Percentiles rank a stretch among this genome's conserved stretches.
Conservation (phyloP, 176 grass and related monocot species). For the Aegilops speltoides region DNA sequence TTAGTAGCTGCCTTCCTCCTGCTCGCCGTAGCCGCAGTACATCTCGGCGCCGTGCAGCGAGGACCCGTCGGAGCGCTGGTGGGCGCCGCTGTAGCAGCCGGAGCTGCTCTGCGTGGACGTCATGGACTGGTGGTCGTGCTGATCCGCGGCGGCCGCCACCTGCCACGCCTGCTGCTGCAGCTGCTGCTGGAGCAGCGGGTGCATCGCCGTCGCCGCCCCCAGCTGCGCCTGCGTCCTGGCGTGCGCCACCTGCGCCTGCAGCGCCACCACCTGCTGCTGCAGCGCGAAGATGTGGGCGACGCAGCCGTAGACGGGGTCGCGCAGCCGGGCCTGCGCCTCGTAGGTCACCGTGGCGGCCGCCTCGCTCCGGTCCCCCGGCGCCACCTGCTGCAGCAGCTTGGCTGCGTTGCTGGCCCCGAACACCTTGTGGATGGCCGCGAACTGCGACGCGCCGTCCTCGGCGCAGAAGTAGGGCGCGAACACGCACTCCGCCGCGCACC, state of each 20-base stretch:
- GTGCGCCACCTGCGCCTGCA: slow-evolving; percentile 36
- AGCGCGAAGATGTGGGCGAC: slow-evolving; percentile 94
- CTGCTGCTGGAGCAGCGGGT: slow-evolving; percentile 30
- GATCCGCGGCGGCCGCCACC: slow-evolving; percentile 16
- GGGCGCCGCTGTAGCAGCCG: slow-evolving; percentile 51
- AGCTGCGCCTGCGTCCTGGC: slow-evolving; percentile 15
- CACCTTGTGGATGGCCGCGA: slow-evolving; percentile 94
- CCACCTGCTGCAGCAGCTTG: slow-evolving; percentile 86
- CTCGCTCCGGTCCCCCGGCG: slow-evolving; percentile 66
- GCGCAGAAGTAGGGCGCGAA: slow-evolving; percentile 95
- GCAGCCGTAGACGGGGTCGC: slow-evolving; percentile 92
- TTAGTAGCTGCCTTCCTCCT: slow-evolving; percentile 58
- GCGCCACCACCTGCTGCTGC: slow-evolving; percentile 50
- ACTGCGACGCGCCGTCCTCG: slow-evolving; percentile 81
- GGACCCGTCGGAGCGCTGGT: slow-evolving; percentile 35
- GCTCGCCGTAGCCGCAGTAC: slow-evolving; percentile 54
- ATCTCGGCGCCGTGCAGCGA: slow-evolving; percentile 35
- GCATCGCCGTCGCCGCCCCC: background rate
- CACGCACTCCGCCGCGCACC: slow-evolving; percentile 81
- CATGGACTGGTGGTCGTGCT: slow-evolving; percentile 35
- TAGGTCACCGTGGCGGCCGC: slow-evolving; percentile 82
- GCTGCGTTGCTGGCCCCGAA: slow-evolving; percentile 96
- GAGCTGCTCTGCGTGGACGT: slow-evolving; percentile 67
- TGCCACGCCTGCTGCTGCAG: slow-evolving; percentile 10
- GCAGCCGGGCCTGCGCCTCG: slow-evolving; percentile 82